Evolutionary conservation across 1,284 basidiomycete genomes (phyloP), one percentile per base, ranked within the genome.

Genomic region (Puccinia sorghi): DNA sequence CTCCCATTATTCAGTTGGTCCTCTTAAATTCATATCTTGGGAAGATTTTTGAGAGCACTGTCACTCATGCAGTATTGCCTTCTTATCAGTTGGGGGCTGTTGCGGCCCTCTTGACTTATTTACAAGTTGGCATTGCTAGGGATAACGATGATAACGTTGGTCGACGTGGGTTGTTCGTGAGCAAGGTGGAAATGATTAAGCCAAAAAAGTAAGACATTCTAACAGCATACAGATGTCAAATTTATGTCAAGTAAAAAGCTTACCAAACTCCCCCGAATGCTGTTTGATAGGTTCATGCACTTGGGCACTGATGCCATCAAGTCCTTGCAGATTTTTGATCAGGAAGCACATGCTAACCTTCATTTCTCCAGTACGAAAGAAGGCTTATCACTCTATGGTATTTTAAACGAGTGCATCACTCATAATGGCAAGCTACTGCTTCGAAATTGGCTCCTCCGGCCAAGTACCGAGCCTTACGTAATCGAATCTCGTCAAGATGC

Each of bases 331-430:
- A 59, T 78, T 37, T 78, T 78, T 46, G 64, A 70, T 27, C 67
- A 57, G 56, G 75, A 78, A 52, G 52, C 75, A 22, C 75, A 78
- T 63, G 75, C 75, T 6, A 78, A 78, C 37, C 25, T 71, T n/a
- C 75, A 78, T 52, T 78, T 57, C 39, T 67, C 54, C 17, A 61
- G 32, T 13, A 70, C 67, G 12, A 70, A 78, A 41, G 75, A 78
- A 78, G 75, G 75, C 12, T 63, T 78, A 46, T 78, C 75, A 46
- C 57, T 78, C 1, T 78, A 59, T 52, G 75, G 75, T 27, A 71
- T 78, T 48, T 71, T 78, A 39, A 78, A 78, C 48, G 50, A 70
- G 46, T 78, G 75, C 54, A 59, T 70, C 12, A 78, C 75, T 50
- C 59, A 61, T 22, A 63, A 56, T 57, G 75, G 75, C 12, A 71